These are phyloP conservation scores for Vitis rupestris DNA, from an alignment of 164 flowering plant genomes.

Conservation along the genomic window DNA sequence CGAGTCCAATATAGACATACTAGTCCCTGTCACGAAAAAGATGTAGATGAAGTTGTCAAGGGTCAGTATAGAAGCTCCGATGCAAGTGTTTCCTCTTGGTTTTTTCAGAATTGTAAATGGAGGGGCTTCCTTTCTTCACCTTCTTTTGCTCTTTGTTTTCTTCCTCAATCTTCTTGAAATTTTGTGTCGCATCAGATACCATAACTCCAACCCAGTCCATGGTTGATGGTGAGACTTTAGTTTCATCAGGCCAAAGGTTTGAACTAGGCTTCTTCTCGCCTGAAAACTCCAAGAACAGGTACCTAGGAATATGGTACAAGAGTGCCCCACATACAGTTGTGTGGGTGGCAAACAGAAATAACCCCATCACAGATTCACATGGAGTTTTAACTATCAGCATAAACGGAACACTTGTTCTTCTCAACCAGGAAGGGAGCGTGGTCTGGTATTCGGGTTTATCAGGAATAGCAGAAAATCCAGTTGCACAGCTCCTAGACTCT, in stretches of 20 bases:
- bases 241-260: constrained; percentile 9
- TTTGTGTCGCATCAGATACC: constrained; percentile 4
- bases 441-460: constrained; percentile 25
- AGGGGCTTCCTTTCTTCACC: background rate
- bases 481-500: constrained; percentile 21
- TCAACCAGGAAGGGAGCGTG: background rate
- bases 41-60: no score
- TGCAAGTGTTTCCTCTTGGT: no score
- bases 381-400: constrained; percentile 4
- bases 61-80: no score
- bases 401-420: constrained; percentile 17
- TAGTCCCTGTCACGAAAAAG: no score
- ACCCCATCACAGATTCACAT: constrained; percentile 6
- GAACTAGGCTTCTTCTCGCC: constrained; percentile 25
- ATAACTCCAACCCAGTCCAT: constrained; percentile 4
- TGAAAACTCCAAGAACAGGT: constrained; percentile 5
- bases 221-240: constrained; percentile 5
- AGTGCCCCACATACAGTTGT: constrained; percentile 6
- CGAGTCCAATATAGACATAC: no score
- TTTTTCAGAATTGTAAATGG: background rate
- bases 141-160: background rate
- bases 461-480: constrained; percentile 1
- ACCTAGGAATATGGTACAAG: constrained; percentile 28
- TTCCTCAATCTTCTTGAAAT: constrained; percentile 1
- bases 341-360: constrained; percentile 29